Evolutionary conservation across 352 stramenopile genomes (phyloP), one percentile per base, ranked within the genome.

Genomic region (Globisporangium sylvaticum): DNA sequence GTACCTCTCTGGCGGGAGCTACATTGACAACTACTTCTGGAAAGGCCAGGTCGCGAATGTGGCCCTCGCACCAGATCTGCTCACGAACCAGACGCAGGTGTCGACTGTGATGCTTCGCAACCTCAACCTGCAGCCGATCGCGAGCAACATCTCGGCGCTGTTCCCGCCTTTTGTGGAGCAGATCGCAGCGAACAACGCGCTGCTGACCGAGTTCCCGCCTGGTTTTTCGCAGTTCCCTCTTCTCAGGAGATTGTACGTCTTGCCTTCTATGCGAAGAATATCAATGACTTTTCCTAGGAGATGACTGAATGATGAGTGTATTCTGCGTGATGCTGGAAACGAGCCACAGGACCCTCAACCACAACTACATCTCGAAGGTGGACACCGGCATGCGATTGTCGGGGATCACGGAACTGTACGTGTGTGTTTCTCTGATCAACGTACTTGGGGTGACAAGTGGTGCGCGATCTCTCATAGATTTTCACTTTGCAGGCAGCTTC

Each of bases 41-140:
- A 60, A 60, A 46, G 34, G 57, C 34, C 57, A 52, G 2, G 57
- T 62, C 20, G 34, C 34, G 9, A 62, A 62, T 18, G 57, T 62
- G 3, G 34, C 31, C n/a, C 32, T 62, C 57, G 57, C 57, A 15
- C 25, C 57, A 6, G 24, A 62, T n/a, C 14, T 62, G 32, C 34
- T 62, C 7, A n/a, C 57, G 34, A 34, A 9, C 18, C 32, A 62
- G 34, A 34, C 34, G 8, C 32, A 52, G 24, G 57, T 62, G 32
- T 22, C 29, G 12, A n/a, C 4, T 4, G 32, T 62, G n/a, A 15
- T 52, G 8, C 24, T 62, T 2, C 32, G n/a, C 32, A 62, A 12
- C 29, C 22, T 62, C 29, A 52, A 62, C 24, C 1, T 52, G 34
- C 20, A 48, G 7, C 57, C 57, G 5, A 24, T 62, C 10, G 57